A percentile compares a stretch with the other conserved stretches of the same genome.
Evolutionary conservation across 495 filamentous ascomycete species (phyloP).

Genomic region (Penicillium waksmanii): DNA sequence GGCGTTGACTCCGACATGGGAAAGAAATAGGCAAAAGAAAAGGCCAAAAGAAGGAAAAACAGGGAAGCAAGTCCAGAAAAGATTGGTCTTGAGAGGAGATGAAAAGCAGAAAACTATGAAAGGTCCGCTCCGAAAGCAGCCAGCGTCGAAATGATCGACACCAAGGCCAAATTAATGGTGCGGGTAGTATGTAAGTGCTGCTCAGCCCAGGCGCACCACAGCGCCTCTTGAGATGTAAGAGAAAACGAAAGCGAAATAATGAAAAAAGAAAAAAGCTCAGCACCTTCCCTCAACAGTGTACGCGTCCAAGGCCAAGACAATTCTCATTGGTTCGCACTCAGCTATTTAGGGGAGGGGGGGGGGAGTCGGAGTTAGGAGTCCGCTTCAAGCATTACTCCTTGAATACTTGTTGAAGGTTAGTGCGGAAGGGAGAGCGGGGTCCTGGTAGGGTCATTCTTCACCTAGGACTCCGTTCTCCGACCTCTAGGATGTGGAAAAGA

Average conservation of each 20-base stretch:
- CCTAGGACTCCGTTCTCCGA: too few species aligned
- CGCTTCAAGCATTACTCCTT: background rate
- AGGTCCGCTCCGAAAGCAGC: background rate
- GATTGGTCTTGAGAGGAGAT: background rate
- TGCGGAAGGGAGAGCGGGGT: conserved; percentile 1
- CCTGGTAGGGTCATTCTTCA: background rate
- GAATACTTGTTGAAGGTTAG: background rate
- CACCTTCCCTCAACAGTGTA: background rate
- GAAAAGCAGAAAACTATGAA: background rate
- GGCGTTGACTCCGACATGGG: conserved; percentile 15
- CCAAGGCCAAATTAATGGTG: background rate
- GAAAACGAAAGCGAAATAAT: background rate
- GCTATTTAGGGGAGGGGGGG: background rate
- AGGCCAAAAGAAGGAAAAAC: background rate
- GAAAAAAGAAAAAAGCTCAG: background rate
- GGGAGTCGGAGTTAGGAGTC: background rate
- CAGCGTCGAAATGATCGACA: background rate
- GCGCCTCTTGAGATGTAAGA: background rate
- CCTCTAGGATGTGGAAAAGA: background rate
- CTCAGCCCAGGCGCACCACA: background rate
- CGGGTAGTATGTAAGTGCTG: too few species aligned
- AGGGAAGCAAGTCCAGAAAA: background rate
- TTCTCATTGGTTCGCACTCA: background rate
- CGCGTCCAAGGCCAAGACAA: background rate
- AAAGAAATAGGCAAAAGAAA: background rate